These are phyloP conservation scores for Phytophthora palmivora DNA, from an alignment of 352 stramenopile genomes.

Conservation along the genomic window DNA sequence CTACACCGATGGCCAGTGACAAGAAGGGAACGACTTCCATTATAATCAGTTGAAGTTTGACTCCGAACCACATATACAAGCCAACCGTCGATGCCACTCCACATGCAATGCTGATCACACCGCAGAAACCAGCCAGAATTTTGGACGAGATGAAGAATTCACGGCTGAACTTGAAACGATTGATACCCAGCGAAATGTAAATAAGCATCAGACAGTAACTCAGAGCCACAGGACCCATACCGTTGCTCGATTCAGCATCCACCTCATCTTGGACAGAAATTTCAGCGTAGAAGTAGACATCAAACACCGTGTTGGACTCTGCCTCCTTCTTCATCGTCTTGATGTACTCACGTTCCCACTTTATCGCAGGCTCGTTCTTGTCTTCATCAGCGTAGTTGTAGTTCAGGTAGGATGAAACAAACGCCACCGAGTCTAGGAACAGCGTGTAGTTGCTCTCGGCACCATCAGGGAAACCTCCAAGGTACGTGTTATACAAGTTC, in stretches of 20 bases:
- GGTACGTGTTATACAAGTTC: conserved; percentile 76
- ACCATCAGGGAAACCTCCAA: conserved; percentile 57
- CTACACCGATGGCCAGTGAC: conserved; percentile 66
- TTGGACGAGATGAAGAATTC: conserved; percentile 64
- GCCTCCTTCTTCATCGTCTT: conserved; percentile 52
- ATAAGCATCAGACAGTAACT: conserved; percentile 71
- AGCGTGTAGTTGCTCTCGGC: conserved; percentile 59
- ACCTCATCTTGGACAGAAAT: conserved; percentile 70
- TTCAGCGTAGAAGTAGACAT: conserved; percentile 63
- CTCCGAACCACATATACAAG: conserved; percentile 61
- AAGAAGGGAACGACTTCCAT: conserved; percentile 76
- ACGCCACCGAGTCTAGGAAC: conserved; percentile 51
- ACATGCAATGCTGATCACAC: conserved; percentile 62
- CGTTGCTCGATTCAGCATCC: conserved; percentile 48
- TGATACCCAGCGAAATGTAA: conserved; percentile 72
- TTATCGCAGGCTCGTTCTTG: conserved; percentile 47
- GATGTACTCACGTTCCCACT: conserved; percentile 67
- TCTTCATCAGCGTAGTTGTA: conserved; percentile 69
- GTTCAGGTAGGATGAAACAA: conserved; percentile 63
- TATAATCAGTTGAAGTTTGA: conserved; percentile 69
- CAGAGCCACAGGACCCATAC: conserved; percentile 49
- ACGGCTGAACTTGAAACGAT: conserved; percentile 53
- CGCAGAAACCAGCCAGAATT: conserved; percentile 55
- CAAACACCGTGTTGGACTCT: conserved; percentile 46
- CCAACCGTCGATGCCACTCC: conserved; percentile 63